Evolutionary conservation across 2,329 filamentous ascomycete species (phyloP).

Genomic region (Emmonsiellopsis sp.): DNA sequence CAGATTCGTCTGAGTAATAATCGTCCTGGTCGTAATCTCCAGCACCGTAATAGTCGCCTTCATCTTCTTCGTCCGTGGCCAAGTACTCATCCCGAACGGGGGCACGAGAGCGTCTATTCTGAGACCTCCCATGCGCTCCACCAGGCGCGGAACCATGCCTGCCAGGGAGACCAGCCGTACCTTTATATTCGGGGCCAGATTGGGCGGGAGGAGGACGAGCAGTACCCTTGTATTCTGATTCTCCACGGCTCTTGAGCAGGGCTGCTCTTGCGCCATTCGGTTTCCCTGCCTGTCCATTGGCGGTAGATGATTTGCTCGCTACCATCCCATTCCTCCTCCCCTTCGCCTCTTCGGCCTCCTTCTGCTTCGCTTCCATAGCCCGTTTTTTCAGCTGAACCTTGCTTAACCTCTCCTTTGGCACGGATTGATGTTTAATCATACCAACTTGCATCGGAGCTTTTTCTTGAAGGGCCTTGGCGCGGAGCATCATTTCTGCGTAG

Average conservation of each 20-base stretch:
- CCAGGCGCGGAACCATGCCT: slow-evolving; percentile 17
- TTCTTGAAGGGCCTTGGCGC: slow-evolving; percentile 46
- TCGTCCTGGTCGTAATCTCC: slow-evolving; percentile 23
- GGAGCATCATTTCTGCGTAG: slow-evolving; percentile 50
- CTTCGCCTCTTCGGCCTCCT: slow-evolving; percentile 27
- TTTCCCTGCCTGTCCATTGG: slow-evolving; percentile 14
- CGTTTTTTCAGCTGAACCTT: slow-evolving; percentile 45
- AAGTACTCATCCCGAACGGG: slow-evolving; percentile 33
- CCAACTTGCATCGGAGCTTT: slow-evolving; percentile 38
- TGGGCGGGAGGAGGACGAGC: slow-evolving; percentile 14
- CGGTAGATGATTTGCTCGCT: slow-evolving; percentile 8
- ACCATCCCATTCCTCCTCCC: slow-evolving; percentile 18
- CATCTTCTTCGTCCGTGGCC: slow-evolving; percentile 39
- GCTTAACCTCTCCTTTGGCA: slow-evolving; percentile 45
- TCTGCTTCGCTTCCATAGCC: slow-evolving; percentile 29
- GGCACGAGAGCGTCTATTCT: slow-evolving; percentile 10
- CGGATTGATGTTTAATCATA: slow-evolving; percentile 47
- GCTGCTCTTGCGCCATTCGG: slow-evolving; percentile 12
- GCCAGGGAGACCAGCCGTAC: slow-evolving; percentile 30
- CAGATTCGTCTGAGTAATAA: slow-evolving; percentile 36
- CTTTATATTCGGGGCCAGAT: slow-evolving; percentile 27
- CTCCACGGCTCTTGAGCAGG: slow-evolving; percentile 25
- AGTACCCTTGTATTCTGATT: slow-evolving; percentile 30
- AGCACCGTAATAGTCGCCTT: slow-evolving; percentile 31
- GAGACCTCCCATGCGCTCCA: slow-evolving; percentile 12